These are phyloP conservation scores for maize (Zea mays) DNA, from an alignment of 176 grass and related monocot genomes.

Conservation along the genomic window Zm-B73-REFERENCE-NAM-5.0 NC_050105.1:109218001-109218500, in stretches of 20 bases:
- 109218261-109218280: not conserved
- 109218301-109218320: not conserved
- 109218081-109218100: not conserved
- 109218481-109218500: slow-evolving; percentile 8
- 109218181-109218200: not conserved
- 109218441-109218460: not conserved
- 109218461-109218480: not conserved
- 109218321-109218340: not conserved
- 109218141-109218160: not conserved
- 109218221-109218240: not conserved
- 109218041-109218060: no score
- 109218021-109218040: not conserved
- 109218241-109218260: not conserved
- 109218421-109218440: slow-evolving; percentile 1
- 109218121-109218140: not conserved
- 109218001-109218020: not conserved
- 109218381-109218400: slow-evolving; percentile 1
- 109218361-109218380: not conserved
- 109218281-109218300: not conserved
- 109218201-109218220: not conserved
- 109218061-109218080: slow-evolving; percentile 4
- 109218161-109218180: not conserved
- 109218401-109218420: not conserved
- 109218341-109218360: not conserved
- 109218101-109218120: not conserved